Conservation (phyloP, 495 filamentous ascomycete species). For the Viridothelium virens region DNA sequence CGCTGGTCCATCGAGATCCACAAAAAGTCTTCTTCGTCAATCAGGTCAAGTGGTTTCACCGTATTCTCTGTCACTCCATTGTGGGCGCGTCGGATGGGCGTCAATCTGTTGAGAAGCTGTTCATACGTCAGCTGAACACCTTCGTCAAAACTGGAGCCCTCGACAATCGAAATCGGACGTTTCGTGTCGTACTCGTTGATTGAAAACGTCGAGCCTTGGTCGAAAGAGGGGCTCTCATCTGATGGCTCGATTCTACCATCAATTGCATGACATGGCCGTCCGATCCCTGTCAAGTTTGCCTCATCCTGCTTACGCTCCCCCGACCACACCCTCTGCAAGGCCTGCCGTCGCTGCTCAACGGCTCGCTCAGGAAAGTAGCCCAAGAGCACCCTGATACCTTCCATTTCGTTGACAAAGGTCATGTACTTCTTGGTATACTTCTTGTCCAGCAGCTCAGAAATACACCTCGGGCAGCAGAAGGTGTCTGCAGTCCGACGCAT, state of each 20-base stretch:
- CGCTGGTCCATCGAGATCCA: background rate
- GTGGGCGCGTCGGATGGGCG: background rate
- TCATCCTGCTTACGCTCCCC: background rate
- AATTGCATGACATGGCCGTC: background rate
- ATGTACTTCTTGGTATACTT: conserved; percentile 8
- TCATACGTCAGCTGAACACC: conserved; percentile 1
- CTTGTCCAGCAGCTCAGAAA: conserved; percentile 1
- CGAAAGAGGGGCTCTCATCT: background rate
- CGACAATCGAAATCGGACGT: background rate
- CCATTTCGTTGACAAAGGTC: background rate
- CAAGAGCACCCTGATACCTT: background rate
- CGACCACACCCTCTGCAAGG: background rate
- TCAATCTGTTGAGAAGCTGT: background rate
- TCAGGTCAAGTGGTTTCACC: background rate
- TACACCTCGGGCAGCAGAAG: background rate
- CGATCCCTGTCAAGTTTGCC: background rate
- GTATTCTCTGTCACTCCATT: background rate
- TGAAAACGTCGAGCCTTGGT: background rate
- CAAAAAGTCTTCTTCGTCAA: background rate
- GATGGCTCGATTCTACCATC: background rate
- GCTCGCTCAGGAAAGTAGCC: background rate
- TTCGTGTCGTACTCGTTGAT: background rate
- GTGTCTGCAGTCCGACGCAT: background rate
- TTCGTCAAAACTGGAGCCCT: conserved; percentile 1
- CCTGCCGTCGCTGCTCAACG: background rate